Base-by-base conservation (phyloP, 2,329 filamentous ascomycete species). In the Cladophialophora immunda region DNA sequence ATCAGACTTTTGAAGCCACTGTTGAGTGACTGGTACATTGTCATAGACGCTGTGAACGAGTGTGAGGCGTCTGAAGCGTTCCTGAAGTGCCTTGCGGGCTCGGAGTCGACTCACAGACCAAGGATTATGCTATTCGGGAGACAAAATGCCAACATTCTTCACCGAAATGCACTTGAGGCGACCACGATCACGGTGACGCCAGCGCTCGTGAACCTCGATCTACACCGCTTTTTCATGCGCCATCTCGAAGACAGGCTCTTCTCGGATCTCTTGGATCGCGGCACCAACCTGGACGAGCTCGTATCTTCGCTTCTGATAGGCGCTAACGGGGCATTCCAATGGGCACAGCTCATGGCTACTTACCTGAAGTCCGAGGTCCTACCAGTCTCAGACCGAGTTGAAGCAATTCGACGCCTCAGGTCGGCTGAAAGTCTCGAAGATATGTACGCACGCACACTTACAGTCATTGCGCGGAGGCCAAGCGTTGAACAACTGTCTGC, bases 21-120 rank as follows among this genome's bases (percentile, higher is more conserved):
- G 19, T 50, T 50, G 19, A 8, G 6, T 8, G 9, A 50, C 3
- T 50, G 45, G 45, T 50, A 50, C 22, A 50, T 50, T 11, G 22
- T 50, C 45, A 22, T 50, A 50, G 45, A 50, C 45, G 45, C 45
- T 50, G 45, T 50, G 22, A 19, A 50, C 11, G 45, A 50, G 45
- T 50, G 45, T 19, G 45, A 9, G 7, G 8, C 8, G 2, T 13
- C 45, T 6, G 45, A 22, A n/a, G 7, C n/a, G 7, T 22, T 50
- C 19, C 45, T 50, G 19, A 25, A 4, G 25, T 25, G 5, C 13
- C 19, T 50, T 11, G 25, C 25, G 11, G 45, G 11, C 5, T 19
- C 5, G 4, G 22, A 25, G 1, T 50, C 19, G 19, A 25, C 8
- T 25, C 19, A 25, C 9, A 25, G 19, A 8, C 4, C 45, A 2